Conservation (phyloP, 345 rosid species). For the Citrus hindsii region DNA sequence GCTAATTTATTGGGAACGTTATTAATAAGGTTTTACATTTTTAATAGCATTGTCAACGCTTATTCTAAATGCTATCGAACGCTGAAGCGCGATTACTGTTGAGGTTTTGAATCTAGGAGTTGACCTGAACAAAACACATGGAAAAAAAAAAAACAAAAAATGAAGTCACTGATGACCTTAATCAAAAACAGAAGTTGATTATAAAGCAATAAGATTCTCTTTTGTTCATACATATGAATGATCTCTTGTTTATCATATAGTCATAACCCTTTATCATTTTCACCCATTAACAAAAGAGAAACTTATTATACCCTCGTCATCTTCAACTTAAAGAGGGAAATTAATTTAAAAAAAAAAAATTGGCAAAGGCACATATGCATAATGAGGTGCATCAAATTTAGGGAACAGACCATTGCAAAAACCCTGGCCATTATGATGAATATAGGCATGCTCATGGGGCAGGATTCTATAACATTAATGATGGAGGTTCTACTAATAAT, state of each 20-base stretch:
- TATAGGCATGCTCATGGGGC: slow-evolving; percentile 11
- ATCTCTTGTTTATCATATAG: neutral
- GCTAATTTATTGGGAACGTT: neutral
- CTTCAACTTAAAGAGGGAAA: neutral
- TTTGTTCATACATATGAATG: too few species aligned
- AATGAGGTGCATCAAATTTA: neutral
- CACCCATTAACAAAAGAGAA: neutral
- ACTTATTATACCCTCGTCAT: neutral
- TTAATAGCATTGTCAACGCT: neutral
- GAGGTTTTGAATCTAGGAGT: neutral
- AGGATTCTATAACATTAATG: neutral
- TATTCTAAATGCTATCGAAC: neutral
- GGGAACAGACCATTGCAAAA: neutral
- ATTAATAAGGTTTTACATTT: too few species aligned
- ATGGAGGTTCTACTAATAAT: neutral
- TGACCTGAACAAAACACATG: neutral
- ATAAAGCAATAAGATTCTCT: neutral
- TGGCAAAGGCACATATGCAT: neutral
- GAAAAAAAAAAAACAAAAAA: accelerated
- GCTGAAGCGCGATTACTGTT: neutral
- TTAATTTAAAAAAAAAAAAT: neutral
- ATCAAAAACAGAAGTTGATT: neutral
- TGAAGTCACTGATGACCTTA: neutral
- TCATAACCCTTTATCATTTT: neutral
- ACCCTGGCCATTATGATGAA: neutral